Evolutionary conservation across 768 basidiomycete species (phyloP), one percentile per base, ranked within the genome.

Genomic region (Pleurotus djamor): DNA sequence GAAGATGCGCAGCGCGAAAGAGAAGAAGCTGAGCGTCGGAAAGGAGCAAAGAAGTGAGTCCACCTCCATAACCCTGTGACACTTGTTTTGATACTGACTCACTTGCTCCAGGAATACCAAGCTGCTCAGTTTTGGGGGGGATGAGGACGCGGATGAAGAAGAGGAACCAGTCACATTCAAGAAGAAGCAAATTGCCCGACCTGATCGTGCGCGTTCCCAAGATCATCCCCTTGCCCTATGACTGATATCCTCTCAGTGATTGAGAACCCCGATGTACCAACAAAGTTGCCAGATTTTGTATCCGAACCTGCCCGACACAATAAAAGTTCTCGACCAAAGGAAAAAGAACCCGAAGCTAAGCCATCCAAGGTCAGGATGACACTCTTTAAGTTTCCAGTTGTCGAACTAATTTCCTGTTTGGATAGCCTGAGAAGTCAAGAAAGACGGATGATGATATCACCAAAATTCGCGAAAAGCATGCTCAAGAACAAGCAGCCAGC

Each of bases 11-110:
- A 88, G 65, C 80, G 82, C 52, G 91, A 94, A 69, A 76, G 90
- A n/a, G 92, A 93, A 65, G 90, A 92, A 63, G 83, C 80, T 37
- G 80, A 83, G 61, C 80, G 86, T 38, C 79, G 85, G 59, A 87
- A 85, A 64, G 87, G 89, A 28, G 93, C 91, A 0, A 98, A 95
- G 66, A 98, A 97, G 96, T 95, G 61, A 61, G 86, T 13, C 21
- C 54, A 14, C 43, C 49, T 38, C 16, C 16, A 14, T 28, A 37
- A 33, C 43, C 34, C 0, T 12, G 4, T 48, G 36, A 34, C 33
- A 49, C 36, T 21, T 50, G 36, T 45, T 10, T 35, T 57, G 60
- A 38, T 32, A 12, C 33, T 59, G 56, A 48, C 37, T 35, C 50
- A 48, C 36, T 12, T 13, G 7, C 37, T n/a, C 14, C 61, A 97